Base-by-base conservation (phyloP, 2,329 filamentous ascomycete species). In the Colletotrichum trifolii region DNA sequence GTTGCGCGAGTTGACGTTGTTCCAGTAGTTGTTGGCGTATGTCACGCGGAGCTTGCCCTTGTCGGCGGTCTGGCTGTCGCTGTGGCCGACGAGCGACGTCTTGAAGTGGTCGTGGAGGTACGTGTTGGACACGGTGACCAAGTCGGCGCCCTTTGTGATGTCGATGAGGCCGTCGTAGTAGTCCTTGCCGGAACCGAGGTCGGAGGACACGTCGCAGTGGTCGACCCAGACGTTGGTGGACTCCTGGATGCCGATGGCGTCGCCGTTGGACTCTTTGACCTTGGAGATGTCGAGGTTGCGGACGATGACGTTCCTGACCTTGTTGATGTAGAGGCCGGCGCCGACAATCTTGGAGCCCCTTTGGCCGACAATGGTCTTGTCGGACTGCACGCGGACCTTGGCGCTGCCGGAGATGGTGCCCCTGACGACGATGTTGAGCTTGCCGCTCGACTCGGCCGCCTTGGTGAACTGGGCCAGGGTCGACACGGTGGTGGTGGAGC, bases 161-260 rank as follows among this genome's bases (percentile, higher is more conserved):
- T 91, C 89, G 50, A 88, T 76, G 1, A 91, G 83, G 36, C 89
- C 89, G 63, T 91, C 89, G 72, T 89, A 91, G 79, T 85, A 89
- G 78, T 91, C 88, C 78, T 91, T 91, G 78, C 83, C 87, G 72
- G 85, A 80, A 70, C 82, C 79, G 39, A 74, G 71, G 76, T 90
- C 83, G 13, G 85, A 87, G 5, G 83, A 87, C n/a, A 91, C 80
- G 68, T 91, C 88, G 73, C 82, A 81, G 78, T 91, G 89, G 77
- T 91, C 89, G 54, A 91, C 78, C 89, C 89, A 91, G 71, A 88
- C 80, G 68, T 89, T 88, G 57, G 73, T 85, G 52, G 83, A 82
- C 7, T 72, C 73, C 73, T 89, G 83, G 60, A 89, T 84, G 66
- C 82, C 84, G 67, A 90, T 83, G 58, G 84, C 85, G 69, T 90